Base-by-base conservation (phyloP, 768 basidiomycete species). In the Boletus patriciae region DNA sequence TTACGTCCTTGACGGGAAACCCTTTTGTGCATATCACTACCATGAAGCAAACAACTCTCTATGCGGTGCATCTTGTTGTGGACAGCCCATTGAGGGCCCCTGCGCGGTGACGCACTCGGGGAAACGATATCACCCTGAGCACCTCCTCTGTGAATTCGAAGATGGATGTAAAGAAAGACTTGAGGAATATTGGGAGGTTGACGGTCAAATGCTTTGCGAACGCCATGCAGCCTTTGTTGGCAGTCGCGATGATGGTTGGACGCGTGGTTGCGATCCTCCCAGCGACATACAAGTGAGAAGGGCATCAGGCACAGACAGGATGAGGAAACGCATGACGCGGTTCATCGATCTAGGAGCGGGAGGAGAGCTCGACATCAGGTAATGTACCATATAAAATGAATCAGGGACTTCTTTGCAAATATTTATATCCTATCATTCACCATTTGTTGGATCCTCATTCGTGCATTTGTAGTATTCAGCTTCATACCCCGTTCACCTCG, bases 11-110 rank as follows among this genome's bases (percentile, higher is more conserved):
- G 91, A 89, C 66, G 92, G 92, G 52, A 91, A 90, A 67, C 94
- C 95, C 1, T 85, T 88, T 66, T 98, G 95, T 67, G 90, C 86
- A 34, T 90, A 90, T 67, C 94, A 95, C 71, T 97, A 97, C 70
- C 93, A 95, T 73, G 90, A 94, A 73, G 86, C 86, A 45, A 96
- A 96, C 73, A 81, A 88, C 62, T 94, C 94, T 12, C 78, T 98
- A 1, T 98, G 94, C 64, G 84, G 91, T 11, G 84, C 90, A 3
- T 69, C 82, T 13, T 77, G 76, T 18, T 98, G 94, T 70, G 87
- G 90, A 4, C 83, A 88, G 70, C 94, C 94, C 6, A 93, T 98
- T 61, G 94, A 98, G 74, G 94, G 94, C 1, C 86, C 93, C 2
- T 97, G 94, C 69, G 91, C 94, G 12, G 84, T 95, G 19, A 92